Base-by-base conservation (phyloP, 139 green algal genomes). In the Picochlorum costavermella region DNA sequence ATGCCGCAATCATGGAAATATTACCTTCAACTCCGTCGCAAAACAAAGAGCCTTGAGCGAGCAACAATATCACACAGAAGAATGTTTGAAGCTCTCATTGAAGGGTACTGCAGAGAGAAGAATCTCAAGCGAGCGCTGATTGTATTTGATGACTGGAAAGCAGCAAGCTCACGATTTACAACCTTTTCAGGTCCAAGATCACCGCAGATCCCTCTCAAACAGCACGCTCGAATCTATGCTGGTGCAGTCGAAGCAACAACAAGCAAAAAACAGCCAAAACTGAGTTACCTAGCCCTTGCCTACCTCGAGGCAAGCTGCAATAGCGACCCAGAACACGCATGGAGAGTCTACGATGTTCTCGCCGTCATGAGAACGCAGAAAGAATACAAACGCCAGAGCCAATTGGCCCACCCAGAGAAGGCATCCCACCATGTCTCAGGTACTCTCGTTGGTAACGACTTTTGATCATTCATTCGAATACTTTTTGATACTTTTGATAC, bases 111-210 rank as follows among this genome's bases (percentile, higher is more conserved):
- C 48, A 20, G 73, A 28, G 48, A 29, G 25, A 37, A 59, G 46
- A 60, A 65, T n/a, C 58, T 75, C 5, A 68, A 71, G 12, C 49
- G 56, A 17, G 79, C 79, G 23, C 60, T 85, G 8, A 48, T 67
- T 50, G 65, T 83, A 12, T 85, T 84, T 71, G 79, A 85, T 65
- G 78, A 85, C 28, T 84, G 70, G 73, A 85, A 84, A 72, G 53
- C 53, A 5, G 76, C 69, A 1, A 29, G 31, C 20, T 20, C 46
- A 14, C 46, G n/a, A 13, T 6, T 40, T 0, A 40, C 33, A 40
- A 40, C 33, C 33, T 40, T 40, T 40, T 40, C 33, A 40, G 11
- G 33, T 40, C 20, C 20, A 23, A 23, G 20, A 23, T 40, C 33
- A 40, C 33, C 33, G 0, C 33, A 40, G 33, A 40, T 40, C 33